Conservation (phyloP, 2,329 filamentous ascomycete genomes). For the Aspergillus phoenicis region DNA sequence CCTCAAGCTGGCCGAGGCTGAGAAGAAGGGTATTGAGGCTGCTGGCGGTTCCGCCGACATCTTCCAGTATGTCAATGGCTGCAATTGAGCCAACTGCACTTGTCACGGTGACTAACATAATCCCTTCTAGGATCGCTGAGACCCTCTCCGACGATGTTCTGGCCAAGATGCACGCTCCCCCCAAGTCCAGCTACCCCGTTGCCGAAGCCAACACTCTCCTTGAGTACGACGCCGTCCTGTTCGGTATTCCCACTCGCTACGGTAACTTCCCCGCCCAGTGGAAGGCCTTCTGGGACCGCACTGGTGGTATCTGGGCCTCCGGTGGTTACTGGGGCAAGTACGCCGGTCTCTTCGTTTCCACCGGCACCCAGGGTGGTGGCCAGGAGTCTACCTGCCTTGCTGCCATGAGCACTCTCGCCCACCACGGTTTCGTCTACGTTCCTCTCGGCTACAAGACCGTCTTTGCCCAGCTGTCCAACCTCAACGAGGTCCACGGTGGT, state of each 20-base stretch:
- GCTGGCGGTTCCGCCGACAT: slow-evolving; percentile 81
- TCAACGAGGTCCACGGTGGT: slow-evolving; percentile 82
- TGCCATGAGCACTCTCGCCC: slow-evolving; percentile 79
- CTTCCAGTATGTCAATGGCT: slow-evolving; percentile 66
- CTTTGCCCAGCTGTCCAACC: slow-evolving; percentile 70
- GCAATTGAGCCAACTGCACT: neutral
- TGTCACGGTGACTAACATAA: slow-evolving; percentile 13
- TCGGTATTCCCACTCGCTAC: slow-evolving; percentile 94
- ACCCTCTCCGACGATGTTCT: slow-evolving; percentile 84
- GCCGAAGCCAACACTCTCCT: slow-evolving; percentile 65
- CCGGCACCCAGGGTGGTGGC: slow-evolving; percentile 80
- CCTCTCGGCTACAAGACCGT: slow-evolving; percentile 86
- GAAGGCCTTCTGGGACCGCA: slow-evolving; percentile 84
- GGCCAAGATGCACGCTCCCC: slow-evolving; percentile 84
- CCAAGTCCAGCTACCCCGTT: slow-evolving; percentile 70
- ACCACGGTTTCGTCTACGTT: slow-evolving; percentile 97
- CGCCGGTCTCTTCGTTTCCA: slow-evolving; percentile 87
- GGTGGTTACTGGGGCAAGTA: slow-evolving; percentile 85
- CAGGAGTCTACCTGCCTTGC: slow-evolving; percentile 86
- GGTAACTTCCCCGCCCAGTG: slow-evolving; percentile 97
- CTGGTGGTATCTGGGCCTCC: slow-evolving; percentile 77
- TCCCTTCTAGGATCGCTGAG: slow-evolving; percentile 67
- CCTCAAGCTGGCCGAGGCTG: slow-evolving; percentile 78
- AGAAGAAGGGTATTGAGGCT: slow-evolving; percentile 85
- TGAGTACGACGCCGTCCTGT: slow-evolving; percentile 82